These are phyloP conservation scores for Myxozyma udenii DNA, from an alignment of 805 yeast species.

Conservation along the genomic window DNA sequence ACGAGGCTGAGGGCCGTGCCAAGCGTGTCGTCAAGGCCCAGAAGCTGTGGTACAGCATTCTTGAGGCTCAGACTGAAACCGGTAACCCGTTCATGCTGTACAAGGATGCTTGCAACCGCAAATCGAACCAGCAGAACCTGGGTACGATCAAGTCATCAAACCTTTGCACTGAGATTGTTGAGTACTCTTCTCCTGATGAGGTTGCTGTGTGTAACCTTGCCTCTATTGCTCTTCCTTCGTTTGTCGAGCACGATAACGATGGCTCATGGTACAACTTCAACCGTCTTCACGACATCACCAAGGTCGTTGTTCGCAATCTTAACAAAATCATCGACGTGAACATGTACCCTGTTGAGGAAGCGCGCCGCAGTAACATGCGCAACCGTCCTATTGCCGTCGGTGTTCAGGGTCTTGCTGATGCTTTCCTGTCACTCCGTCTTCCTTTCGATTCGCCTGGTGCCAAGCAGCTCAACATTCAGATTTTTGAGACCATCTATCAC, in stretches of 20 bases:
- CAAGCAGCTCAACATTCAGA: conserved; percentile 68
- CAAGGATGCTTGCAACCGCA: conserved; percentile 85
- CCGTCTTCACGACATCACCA: conserved; percentile 69
- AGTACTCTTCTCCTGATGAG: conserved; percentile 87
- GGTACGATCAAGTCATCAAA: conserved; percentile 93
- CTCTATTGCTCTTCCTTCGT: conserved; percentile 83
- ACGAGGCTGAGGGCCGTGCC: conserved; percentile 69
- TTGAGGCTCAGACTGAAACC: conserved; percentile 92
- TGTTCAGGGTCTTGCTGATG: conserved; percentile 95
- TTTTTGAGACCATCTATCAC: conserved; percentile 94
- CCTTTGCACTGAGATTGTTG: conserved; percentile 90
- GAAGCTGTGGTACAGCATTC: conserved; percentile 82
- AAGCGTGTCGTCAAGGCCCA: conserved; percentile 73
- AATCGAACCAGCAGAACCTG: conserved; percentile 86
- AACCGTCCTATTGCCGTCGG: conserved; percentile 96
- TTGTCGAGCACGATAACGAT: conserved; percentile 51
- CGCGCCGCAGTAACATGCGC: conserved; percentile 69
- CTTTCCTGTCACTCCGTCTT: conserved; percentile 70
- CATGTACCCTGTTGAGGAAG: conserved; percentile 76
- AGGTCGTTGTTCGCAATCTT: conserved; percentile 74
- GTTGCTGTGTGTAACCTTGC: conserved; percentile 95
- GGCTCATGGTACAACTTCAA: conserved; percentile 64
- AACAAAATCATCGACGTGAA: conserved; percentile 82
- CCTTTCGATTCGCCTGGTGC: conserved; percentile 88
- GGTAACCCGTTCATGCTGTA: conserved; percentile 94